Evolutionary conservation across 78 protist species (phyloP).

Genomic region (Mastigamoeba balamuthi): DNA sequence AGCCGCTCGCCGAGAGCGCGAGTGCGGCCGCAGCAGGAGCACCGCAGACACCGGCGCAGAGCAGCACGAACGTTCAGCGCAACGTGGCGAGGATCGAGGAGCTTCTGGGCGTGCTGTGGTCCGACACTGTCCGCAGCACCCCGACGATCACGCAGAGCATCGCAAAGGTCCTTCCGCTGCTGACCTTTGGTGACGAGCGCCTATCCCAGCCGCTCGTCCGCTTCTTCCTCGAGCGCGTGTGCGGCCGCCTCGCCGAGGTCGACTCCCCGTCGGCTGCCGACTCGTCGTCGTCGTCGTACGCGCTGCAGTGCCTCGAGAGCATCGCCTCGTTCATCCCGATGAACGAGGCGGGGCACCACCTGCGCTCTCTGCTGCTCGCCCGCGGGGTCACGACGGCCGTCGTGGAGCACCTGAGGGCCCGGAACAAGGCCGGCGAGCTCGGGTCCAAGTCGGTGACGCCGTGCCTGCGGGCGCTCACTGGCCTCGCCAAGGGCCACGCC

Average conservation of each 20-base stretch:
- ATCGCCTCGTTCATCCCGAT: constrained; percentile 9
- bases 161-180: constrained; percentile 59
- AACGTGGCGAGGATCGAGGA: constrained; percentile 1
- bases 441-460: too few species aligned
- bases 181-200: constrained; percentile 39
- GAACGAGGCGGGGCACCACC: constrained; percentile 6
- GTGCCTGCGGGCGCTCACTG: constrained; percentile 31
- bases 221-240: not conserved
- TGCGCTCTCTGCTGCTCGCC: not conserved
- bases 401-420: too few species aligned
- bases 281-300: not conserved
- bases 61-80: not conserved
- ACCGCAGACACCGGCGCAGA: not conserved
- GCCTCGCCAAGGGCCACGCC: constrained; percentile 27
- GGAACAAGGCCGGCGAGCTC: too few species aligned
- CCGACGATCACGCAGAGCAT: constrained; percentile 16
- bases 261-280: not conserved
- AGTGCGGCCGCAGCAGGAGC: constrained; percentile 1
- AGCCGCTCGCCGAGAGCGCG: constrained; percentile 14
- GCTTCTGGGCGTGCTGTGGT: constrained; percentile 30
- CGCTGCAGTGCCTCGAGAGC: not conserved
- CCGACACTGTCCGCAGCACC: constrained; percentile 9
- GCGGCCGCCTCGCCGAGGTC: not conserved
- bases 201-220: not conserved
- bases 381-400: constrained; percentile 17